These are phyloP conservation scores for Tolypocladium ophioglossoides DNA, from an alignment of 2,329 filamentous ascomycete genomes.

Conservation along the genomic window DNA sequence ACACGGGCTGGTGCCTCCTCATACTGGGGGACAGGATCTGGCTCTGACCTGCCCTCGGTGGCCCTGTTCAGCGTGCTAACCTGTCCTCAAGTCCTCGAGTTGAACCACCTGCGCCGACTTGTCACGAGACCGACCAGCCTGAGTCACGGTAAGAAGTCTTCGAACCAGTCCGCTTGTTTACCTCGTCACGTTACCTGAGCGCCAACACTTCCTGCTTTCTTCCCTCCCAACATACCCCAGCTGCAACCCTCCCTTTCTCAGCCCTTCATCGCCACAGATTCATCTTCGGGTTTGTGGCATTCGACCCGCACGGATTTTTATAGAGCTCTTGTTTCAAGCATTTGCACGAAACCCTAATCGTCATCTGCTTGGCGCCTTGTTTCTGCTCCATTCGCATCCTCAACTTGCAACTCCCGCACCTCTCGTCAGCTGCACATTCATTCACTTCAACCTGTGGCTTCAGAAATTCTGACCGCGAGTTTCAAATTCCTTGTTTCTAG, in stretches of 20 bases:
- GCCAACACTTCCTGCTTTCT: neutral
- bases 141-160: neutral
- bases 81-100: neutral
- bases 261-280: neutral
- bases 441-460: neutral
- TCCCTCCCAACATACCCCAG: neutral
- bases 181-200: neutral
- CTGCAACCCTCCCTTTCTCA: neutral
- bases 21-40: too few relatives aligned
- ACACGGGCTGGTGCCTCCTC: neutral
- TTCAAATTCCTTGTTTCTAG: neutral
- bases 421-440: neutral
- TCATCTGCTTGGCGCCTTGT: neutral
- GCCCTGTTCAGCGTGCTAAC: neutral
- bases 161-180: neutral
- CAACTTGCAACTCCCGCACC: neutral
- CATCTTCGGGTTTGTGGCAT: neutral
- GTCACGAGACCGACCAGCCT: neutral
- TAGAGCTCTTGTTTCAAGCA: neutral
- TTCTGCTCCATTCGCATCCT: neutral
- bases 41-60: too few relatives aligned
- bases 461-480: neutral
- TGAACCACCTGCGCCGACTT: neutral
- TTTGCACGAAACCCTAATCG: neutral
- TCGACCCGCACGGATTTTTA: neutral